A percentile compares a stretch with the other conserved stretches of the same genome.
phyloP scores from a whole-genome alignment of 768 basidiomycete species.

The Saitozyma sp. region DNA sequence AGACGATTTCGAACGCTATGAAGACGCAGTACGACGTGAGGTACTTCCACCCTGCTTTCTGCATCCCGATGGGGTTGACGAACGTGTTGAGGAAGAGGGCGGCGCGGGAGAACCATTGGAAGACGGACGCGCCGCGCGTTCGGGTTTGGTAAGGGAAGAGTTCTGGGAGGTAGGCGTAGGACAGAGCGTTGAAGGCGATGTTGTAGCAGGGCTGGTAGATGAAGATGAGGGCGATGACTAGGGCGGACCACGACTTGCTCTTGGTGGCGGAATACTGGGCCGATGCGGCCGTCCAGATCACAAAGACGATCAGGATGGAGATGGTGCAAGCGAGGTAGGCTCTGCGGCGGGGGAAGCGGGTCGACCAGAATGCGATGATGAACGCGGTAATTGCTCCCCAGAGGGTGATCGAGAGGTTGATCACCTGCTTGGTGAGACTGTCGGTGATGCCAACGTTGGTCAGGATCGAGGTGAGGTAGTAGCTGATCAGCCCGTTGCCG shows the following conservation, averaged over 20 bases:
- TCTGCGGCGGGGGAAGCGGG: slow-evolving; percentile 11
- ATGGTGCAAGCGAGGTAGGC: slow-evolving; percentile 13
- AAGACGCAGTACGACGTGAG: slow-evolving; percentile 60
- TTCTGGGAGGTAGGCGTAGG: slow-evolving; percentile 65
- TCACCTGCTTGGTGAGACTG: slow-evolving; percentile 12
- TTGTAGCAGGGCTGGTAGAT: slow-evolving; percentile 20
- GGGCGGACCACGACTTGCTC: slow-evolving; percentile 3
- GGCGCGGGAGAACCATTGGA: slow-evolving; percentile 62
- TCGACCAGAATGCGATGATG: slow-evolving; percentile 9
- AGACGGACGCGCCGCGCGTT: slow-evolving; percentile 64
- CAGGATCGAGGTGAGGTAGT: slow-evolving; percentile 76
- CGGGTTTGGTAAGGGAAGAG: slow-evolving; percentile 67
- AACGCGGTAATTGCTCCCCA: slow-evolving; percentile 12
- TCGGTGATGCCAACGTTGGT: slow-evolving; percentile 50
- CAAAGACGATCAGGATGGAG: slow-evolving; percentile 17
- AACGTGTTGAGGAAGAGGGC: slow-evolving; percentile 68
- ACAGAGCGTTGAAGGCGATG: slow-evolving; percentile 19
- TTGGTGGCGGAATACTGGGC: slow-evolving; percentile 16
- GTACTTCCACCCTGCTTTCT: slow-evolving; percentile 63
- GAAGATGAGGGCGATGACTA: slow-evolving; percentile 25
- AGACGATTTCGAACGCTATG: slow-evolving; percentile 60
- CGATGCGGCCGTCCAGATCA: slow-evolving; percentile 55
- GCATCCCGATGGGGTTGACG: slow-evolving; percentile 66
- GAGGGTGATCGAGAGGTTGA: slow-evolving; percentile 21
- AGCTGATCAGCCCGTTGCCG: slow-evolving; percentile 39